Conservation (phyloP, 1,284 basidiomycete species). For the Moniliophthora roreri region DNA sequence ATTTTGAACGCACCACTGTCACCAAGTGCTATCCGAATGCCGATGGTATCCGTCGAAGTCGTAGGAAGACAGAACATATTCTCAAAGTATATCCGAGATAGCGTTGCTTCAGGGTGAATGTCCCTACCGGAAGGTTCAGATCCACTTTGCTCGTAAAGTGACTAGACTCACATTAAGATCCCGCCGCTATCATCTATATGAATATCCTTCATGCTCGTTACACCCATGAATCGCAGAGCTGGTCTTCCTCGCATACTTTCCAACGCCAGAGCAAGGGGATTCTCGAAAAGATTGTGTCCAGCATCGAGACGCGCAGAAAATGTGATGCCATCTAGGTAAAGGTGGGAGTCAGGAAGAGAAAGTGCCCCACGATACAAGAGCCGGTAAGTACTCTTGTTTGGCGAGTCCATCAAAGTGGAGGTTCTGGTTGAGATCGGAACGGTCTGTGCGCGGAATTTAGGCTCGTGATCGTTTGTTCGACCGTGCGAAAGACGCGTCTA, state of each 20-base stretch:
- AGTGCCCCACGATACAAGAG: conserved; percentile 75
- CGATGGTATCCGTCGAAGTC: conserved; percentile 35
- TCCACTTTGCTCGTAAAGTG: not conserved
- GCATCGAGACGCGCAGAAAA: conserved; percentile 55
- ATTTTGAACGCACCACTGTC: conserved; percentile 51
- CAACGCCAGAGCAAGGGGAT: conserved; percentile 67
- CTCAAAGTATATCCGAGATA: conserved; percentile 68
- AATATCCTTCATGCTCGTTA: conserved; percentile 49
- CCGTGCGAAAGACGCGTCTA: no score
- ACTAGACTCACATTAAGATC: conserved; percentile 66
- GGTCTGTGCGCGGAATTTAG: not conserved
- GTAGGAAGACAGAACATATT: conserved; percentile 57
- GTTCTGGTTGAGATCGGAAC: no score
- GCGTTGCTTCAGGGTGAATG: conserved; percentile 62
- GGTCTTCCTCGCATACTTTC: conserved; percentile 81
- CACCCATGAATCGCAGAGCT: conserved; percentile 57
- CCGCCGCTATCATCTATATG: conserved; percentile 61
- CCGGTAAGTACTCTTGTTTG: conserved; percentile 30
- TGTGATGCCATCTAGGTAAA: conserved; percentile 71
- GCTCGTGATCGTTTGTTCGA: not conserved
- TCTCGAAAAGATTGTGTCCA: conserved; percentile 51
- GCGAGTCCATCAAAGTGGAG: not conserved
- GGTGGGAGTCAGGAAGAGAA: conserved; percentile 69
- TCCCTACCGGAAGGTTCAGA: conserved; percentile 42
- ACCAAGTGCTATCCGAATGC: conserved; percentile 67